Conservation (phyloP, 768 basidiomycete genomes). For the Collybia sp. region DNA sequence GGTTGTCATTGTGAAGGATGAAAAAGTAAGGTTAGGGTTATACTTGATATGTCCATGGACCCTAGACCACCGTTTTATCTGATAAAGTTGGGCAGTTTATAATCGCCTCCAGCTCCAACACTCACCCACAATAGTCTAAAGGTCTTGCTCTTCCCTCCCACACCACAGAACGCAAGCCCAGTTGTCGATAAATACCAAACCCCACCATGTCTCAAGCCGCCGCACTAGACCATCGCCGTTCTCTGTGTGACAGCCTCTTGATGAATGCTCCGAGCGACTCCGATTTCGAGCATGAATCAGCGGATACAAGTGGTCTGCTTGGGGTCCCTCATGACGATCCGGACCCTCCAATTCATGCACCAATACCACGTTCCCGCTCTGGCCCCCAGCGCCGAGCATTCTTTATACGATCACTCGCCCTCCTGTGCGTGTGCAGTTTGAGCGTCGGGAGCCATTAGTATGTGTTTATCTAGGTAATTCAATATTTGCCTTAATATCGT, state of each 20-base stretch:
- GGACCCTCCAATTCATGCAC: not conserved
- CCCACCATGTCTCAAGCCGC: conserved; percentile 6
- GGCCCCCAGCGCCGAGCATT: conserved; percentile 26
- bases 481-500: not conserved
- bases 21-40: too few relatives aligned
- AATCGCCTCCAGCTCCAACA: not conserved
- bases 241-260: conserved; percentile 23
- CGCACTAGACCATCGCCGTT: conserved; percentile 17
- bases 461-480: conserved; percentile 14
- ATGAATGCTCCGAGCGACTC: conserved; percentile 5
- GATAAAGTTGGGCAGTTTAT: not conserved
- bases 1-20: conserved; percentile 39
- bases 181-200: not conserved
- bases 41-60: too few relatives aligned
- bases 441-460: conserved; percentile 79
- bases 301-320: conserved; percentile 16
- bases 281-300: conserved; percentile 16
- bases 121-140: not conserved
- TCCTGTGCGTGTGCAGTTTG: conserved; percentile 68
- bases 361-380: not conserved
- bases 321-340: conserved; percentile 8
- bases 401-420: conserved; percentile 52
- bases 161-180: not conserved
- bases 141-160: not conserved
- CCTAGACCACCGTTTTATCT: too few relatives aligned